Evolutionary conservation across 495 filamentous ascomycete species (phyloP), one percentile per base, ranked within the genome.

Genomic region (Aspergillus sparsus): DNA sequence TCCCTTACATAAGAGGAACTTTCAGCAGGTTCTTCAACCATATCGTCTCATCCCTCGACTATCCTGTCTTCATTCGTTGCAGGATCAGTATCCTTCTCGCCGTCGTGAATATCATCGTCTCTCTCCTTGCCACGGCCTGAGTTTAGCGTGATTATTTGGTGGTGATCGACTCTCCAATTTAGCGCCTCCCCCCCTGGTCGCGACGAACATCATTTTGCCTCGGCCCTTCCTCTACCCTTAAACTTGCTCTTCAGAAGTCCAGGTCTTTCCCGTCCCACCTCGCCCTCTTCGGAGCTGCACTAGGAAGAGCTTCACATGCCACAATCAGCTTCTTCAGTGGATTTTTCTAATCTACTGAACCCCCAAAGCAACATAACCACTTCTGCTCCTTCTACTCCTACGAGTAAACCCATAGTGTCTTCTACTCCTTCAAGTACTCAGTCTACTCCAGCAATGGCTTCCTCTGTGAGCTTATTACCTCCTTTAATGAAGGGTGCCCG

Each of bases 261-360:
- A 54, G 55, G 55, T 63, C 65, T 61, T 56, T 69, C 65, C 59
- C 67, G 58, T 69, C 65, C 59, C 67, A 58, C 61, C 53, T 63
- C 44, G 51, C 55, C 13, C 52, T 60, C 60, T 42, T 54, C 59
- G 57, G 59, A 57, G 49, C 55, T 54, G 44, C 18, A 50, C 47
- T 54, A 62, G 57, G 62, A 61, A 54, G 57, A 65, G 66, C 63
- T 77, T 86, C 86, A 85, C 83, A 91, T 91, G 88, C 86, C 89
- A 79, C 82, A 84, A 72, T 76, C 85, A 78, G 81, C 80, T 66
- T 87, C 87, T 56, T 83, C 87, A 73, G 84, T 87, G 76, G 87
- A 87, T 82, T 89, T 91, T 71, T 87, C 84, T 73, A 89, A 87
- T 81, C 87, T 91, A 68, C 85, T 91, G 72, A 89, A 90, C 68